A percentile compares a stretch with the other conserved stretches of the same genome.
Conservation (phyloP, 352 stramenopile genomes). For the Pseudoperonospora humuli region DNA sequence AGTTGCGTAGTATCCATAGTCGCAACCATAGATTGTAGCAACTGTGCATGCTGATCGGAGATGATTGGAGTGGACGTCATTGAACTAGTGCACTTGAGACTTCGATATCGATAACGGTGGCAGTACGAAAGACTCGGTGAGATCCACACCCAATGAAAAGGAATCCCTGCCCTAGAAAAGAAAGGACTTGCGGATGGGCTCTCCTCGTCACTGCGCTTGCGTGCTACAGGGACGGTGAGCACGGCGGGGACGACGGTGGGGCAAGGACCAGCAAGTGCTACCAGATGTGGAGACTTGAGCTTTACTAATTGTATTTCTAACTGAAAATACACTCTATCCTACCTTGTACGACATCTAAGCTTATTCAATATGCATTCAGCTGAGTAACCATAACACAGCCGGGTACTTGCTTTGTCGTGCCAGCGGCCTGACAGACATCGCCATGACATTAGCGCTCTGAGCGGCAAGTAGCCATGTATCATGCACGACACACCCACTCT, state of each 20-base stretch:
- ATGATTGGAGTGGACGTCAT: not conserved
- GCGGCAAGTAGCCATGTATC: too few species aligned
- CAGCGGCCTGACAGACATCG: too few species aligned
- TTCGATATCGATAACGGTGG: not conserved
- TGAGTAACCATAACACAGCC: too few species aligned
- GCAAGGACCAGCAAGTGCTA: conserved; percentile 1
- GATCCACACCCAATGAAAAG: conserved; percentile 1
- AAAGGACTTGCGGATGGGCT: too few species aligned
- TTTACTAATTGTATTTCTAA: not conserved
- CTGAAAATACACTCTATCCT: not conserved
- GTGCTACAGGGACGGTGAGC: not conserved
- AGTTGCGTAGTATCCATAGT: not conserved
- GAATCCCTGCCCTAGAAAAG: not conserved
- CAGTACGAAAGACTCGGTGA: not conserved
- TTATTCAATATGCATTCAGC: too few species aligned
- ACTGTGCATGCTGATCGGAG: conserved; percentile 1
- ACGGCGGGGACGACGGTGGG: not conserved
- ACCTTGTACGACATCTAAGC: not conserved
- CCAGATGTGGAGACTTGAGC: not conserved
- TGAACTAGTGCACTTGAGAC: not conserved
- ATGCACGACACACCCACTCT: too few species aligned
- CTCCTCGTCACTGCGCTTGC: too few species aligned
- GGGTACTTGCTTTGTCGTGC: too few species aligned
- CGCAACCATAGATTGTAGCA: not conserved
- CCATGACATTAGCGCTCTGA: too few species aligned